phyloP scores from a whole-genome alignment of 768 basidiomycete species.

The Ephemerocybe angulata region DNA sequence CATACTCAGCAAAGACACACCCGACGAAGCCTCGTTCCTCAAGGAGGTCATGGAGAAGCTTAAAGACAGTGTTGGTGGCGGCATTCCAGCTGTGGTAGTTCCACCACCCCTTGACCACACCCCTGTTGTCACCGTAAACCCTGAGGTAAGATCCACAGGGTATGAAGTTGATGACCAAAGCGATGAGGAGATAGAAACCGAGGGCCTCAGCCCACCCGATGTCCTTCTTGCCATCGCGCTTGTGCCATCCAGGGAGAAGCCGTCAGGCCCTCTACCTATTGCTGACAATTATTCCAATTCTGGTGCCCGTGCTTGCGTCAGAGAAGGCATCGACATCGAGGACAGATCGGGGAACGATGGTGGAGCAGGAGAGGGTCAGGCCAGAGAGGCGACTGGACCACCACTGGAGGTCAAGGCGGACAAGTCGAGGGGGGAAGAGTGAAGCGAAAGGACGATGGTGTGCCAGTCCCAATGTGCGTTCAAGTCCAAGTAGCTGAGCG shows the following conservation, averaged over 20 bases:
- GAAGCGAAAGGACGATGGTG: no score
- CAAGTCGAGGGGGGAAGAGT: no score
- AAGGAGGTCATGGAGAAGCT: constrained; percentile 14
- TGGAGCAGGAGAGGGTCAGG: constrained; percentile 17
- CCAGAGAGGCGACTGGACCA: no score
- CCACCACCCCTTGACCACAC: constrained; percentile 42
- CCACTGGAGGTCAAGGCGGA: no score
- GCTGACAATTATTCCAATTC: constrained; percentile 31
- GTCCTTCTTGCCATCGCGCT: constrained; percentile 21
- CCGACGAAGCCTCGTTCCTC: not conserved
- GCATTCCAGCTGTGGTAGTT: constrained; percentile 31
- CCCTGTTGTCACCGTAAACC: constrained; percentile 36
- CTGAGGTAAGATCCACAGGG: constrained; percentile 12
- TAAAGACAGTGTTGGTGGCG: constrained; percentile 28
- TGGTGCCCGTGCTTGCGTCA: constrained; percentile 35
- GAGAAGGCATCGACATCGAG: constrained; percentile 33
- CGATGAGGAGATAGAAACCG: constrained; percentile 37
- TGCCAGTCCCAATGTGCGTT: no score
- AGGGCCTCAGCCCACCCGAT: constrained; percentile 22
- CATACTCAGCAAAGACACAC: constrained; percentile 16
- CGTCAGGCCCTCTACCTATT: constrained; percentile 29
- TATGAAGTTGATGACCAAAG: not conserved
- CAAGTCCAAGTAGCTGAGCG: no score
- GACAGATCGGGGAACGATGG: constrained; percentile 16
- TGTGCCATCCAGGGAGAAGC: constrained; percentile 29